phyloP scores from a whole-genome alignment of 1,139 yeast species.

The Lodderomyces beijingensis region DNA sequence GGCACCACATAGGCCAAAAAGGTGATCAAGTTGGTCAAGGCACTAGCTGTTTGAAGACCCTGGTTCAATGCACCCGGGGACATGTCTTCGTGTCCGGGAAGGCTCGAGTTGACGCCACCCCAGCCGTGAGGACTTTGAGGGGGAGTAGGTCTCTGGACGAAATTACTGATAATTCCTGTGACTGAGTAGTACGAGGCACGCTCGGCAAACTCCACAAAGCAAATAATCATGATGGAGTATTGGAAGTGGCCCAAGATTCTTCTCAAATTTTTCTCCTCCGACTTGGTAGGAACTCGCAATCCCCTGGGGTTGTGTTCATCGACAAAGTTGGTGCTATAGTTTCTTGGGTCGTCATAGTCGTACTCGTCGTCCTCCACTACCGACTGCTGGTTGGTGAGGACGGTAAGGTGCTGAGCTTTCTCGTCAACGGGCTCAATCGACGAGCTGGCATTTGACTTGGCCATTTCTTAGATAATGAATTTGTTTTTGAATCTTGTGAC shows the following conservation, averaged over 20 bases:
- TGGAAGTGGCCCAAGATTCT: constrained; percentile 29
- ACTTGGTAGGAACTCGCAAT: constrained; percentile 31
- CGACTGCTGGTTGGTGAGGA: constrained; percentile 1
- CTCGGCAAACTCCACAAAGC: constrained; percentile 44
- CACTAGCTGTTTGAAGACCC: constrained; percentile 38
- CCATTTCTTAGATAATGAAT: no score
- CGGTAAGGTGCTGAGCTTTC: constrained; percentile 1
- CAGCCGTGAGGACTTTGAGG: constrained; percentile 45
- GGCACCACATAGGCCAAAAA: constrained; percentile 44
- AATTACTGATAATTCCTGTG: constrained; percentile 38
- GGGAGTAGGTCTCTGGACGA: constrained; percentile 48
- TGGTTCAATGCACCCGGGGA: constrained; percentile 38
- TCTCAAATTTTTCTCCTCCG: constrained; percentile 44
- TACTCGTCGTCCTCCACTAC: constrained; percentile 11
- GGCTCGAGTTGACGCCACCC: constrained; percentile 33
- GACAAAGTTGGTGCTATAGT: constrained; percentile 22
- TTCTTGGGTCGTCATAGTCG: constrained; percentile 32
- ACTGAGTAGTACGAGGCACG: constrained; percentile 45
- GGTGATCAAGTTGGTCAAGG: constrained; percentile 33
- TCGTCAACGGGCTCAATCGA: constrained; percentile 1
- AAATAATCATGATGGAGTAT: constrained; percentile 28
- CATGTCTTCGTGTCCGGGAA: constrained; percentile 33
- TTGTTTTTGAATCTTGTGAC: no score
- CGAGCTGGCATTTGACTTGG: neutral
- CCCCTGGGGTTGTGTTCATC: constrained; percentile 34